Evolutionary conservation across 1,284 basidiomycete genomes (phyloP), one percentile per base, ranked within the genome.

Genomic region (Ceratobasidium sp.): DNA sequence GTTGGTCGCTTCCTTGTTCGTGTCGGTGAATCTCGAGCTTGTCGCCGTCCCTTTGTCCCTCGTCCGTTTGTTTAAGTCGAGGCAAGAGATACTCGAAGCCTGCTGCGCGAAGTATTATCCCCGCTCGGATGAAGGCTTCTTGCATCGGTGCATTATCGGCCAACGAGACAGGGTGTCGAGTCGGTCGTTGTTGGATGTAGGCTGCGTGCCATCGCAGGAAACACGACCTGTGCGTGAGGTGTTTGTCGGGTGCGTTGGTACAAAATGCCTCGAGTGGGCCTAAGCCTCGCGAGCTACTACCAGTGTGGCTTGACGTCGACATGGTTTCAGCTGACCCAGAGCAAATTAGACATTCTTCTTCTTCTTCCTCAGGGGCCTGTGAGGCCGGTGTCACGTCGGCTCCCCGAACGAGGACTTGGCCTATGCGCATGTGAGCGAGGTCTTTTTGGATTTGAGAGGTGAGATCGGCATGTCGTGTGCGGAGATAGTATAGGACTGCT

Each of bases 231-330:
- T 77, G 76, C 27, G 74, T 74, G n/a, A 74, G 64, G 43, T 77
- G 76, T 55, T 76, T 75, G 27, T 72, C 62, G 25, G 76, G 75
- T n/a, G 75, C 76, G 43, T 71, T 72, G 12, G 74, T 71, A 52
- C 76, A 77, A 68, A 77, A 77, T 6, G 71, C 74, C 60, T 77
- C 76, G 10, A 77, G 73, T 6, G 76, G 75, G 5, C 74, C 74
- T 6, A 73, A 60, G 35, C 62, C 40, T 6, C 65, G 20, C 25
- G 53, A 27, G 42, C 12, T 42, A 20, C 25, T 43, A 15, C 43
- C 38, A 13, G 45, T 50, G 15, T 65, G 53, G 31, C 45, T 35
- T 32, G 72, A 49, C 1, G 74, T 73, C 10, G 75, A 69, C 32
- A 75, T 38, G 69, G 72, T 74, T 12, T 73, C 71, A 3, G 73